These are phyloP conservation scores for Leptomonas pyrrhocoris DNA, from an alignment of 208 protist species.

Conservation along the genomic window DNA sequence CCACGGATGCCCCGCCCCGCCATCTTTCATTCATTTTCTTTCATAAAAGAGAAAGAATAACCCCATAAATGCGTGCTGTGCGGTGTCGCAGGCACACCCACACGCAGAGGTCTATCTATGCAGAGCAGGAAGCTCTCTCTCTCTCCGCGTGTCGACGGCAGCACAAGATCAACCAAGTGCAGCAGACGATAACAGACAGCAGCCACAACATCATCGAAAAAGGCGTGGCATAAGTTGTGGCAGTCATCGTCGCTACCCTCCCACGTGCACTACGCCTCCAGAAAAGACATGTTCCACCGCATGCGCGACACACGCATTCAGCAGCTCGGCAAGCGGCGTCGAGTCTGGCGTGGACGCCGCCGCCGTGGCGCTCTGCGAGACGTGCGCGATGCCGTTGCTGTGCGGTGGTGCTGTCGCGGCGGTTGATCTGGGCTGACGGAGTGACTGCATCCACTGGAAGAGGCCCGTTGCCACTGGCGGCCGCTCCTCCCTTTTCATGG, in stretches of 20 bases:
- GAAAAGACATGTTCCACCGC: constrained; percentile 6
- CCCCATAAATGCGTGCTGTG: too few relatives aligned
- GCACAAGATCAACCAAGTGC: too few relatives aligned
- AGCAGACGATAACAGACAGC: too few relatives aligned
- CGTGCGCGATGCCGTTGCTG: background rate
- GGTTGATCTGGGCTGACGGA: background rate
- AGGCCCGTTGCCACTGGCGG: background rate
- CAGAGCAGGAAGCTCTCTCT: too few relatives aligned
- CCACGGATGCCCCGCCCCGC: too few relatives aligned
- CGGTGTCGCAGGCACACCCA: too few relatives aligned
- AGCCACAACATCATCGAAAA: too few relatives aligned
- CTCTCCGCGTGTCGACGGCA: too few relatives aligned
- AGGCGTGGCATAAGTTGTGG: too few relatives aligned
- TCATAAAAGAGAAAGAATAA: too few relatives aligned
- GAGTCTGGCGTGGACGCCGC: background rate
- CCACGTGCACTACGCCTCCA: background rate
- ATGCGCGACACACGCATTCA: constrained; percentile 29
- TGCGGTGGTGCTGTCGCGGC: background rate
- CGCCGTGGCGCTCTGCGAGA: background rate
- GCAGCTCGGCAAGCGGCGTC: constrained; percentile 10
- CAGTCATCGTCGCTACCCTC: background rate
- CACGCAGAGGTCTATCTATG: too few relatives aligned
- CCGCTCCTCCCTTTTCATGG: background rate
- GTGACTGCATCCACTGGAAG: constrained; percentile 9
- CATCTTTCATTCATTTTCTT: too few relatives aligned